Evolutionary conservation across 2,329 filamentous ascomycete species (phyloP), one percentile per base, ranked within the genome.

Genomic region (Aureobasidium sp.): DNA sequence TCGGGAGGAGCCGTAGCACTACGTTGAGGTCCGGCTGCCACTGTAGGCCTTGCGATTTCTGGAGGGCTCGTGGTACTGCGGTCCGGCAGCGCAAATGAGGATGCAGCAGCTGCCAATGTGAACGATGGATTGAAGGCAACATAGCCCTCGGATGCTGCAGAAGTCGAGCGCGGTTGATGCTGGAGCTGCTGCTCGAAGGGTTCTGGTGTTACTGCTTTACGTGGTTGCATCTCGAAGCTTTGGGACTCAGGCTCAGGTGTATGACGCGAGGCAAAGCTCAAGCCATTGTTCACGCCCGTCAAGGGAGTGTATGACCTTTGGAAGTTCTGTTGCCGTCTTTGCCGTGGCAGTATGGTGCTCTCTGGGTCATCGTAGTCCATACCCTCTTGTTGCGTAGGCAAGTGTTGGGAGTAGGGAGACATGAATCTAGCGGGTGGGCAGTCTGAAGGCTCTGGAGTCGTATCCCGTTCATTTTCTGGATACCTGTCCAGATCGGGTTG

Each of bases 171-270:
- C 9, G n/a, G 36, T 15, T 20, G 39, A 12, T 34, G 39, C 15
- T 8, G 7, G n/a, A 27, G 51, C 34, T 55, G 51, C 15, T 55
- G 64, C 58, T 17, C 63, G 39, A n/a, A 26, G 62, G n/a, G 66
- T 44, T 20, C 36, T 26, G 59, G 39, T 20, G 41, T 37, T 7
- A 13, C 32, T 20, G 32, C 15, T 39, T 67, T 63, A 41, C 68
- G 63, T 3, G 64, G 15, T 26, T 63, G 68, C 71, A 73, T 72
- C 63, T 73, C 71, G 61, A 72, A 73, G 66, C 68, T 69, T 29
- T 72, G 55, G 7, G 6, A 62, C 27, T 60, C 61, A 1, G 65
- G 61, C 5, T 63, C 39, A 39, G 57, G 27, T 20, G 57, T 46
- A 44, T 63, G 62, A 15, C 64, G 62, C 36, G 56, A 63, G 10